Conservation (phyloP, 768 basidiomycete genomes). For the Auricularia auricula-judae region DNA sequence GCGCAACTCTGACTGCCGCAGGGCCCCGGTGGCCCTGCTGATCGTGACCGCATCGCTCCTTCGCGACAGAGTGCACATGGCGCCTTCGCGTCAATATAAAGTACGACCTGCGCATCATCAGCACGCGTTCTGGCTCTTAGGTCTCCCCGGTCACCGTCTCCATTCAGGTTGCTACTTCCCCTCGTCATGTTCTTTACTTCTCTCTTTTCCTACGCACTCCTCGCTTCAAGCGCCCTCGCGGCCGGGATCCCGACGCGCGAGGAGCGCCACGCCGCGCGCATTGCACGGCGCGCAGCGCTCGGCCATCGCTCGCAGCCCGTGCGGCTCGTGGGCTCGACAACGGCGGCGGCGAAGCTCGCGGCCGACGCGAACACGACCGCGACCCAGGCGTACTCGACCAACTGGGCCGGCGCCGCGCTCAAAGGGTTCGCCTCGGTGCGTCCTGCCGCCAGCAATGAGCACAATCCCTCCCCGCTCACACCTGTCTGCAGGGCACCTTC, state of each 20-base stretch:
- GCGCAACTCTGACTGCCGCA: no score
- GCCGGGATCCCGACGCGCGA: conserved; percentile 12
- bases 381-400: conserved; percentile 19
- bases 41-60: no score
- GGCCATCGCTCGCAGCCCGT: conserved; percentile 4
- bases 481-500: conserved; percentile 14
- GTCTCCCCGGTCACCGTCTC: neutral
- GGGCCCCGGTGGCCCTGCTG: no score
- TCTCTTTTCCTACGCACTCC: conserved; percentile 12
- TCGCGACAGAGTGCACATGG: no score
- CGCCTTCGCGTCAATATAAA: neutral
- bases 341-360: neutral
- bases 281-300: conserved; percentile 13
- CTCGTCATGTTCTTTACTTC: conserved; percentile 11
- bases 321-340: neutral
- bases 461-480: no score
- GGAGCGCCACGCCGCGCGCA: conserved; percentile 11
- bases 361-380: conserved; percentile 11
- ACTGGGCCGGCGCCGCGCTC: conserved; percentile 27
- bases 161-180: neutral
- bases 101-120: no score
- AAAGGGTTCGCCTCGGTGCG: conserved; percentile 11
- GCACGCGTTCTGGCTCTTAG: no score
- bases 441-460: no score
- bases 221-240: conserved; percentile 14